Evolutionary conservation across 2,329 filamentous ascomycete species (phyloP).

Genomic region (Fusarium buxicola): DNA sequence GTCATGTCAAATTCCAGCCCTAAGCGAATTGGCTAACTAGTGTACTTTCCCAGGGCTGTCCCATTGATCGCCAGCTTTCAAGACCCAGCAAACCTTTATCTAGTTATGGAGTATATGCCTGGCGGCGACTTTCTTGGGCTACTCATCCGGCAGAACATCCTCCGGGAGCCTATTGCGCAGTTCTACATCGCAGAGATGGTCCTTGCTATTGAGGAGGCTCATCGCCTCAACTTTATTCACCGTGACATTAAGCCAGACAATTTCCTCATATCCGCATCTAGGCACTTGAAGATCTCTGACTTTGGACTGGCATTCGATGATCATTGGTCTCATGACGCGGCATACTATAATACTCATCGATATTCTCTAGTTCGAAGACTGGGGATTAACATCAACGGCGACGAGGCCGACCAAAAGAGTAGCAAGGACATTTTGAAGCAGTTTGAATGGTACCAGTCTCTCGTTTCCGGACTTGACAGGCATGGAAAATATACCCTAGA

Average conservation of each 20-base stretch:
- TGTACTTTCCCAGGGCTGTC: conserved; percentile 73
- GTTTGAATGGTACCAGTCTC: conserved; percentile 48
- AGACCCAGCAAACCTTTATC: conserved; percentile 83
- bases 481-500: conserved; percentile 49
- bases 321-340: conserved; percentile 91
- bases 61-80: conserved; percentile 91
- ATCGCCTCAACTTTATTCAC: conserved; percentile 90
- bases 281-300: conserved; percentile 95
- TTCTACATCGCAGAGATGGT: conserved; percentile 98
- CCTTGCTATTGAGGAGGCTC: conserved; percentile 90
- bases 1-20: background rate
- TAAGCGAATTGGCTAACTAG: background rate
- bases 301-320: conserved; percentile 96
- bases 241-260: conserved; percentile 98
- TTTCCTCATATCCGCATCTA: conserved; percentile 87
- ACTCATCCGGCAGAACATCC: conserved; percentile 84
- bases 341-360: conserved; percentile 86
- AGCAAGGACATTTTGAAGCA: conserved; percentile 52
- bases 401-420: conserved; percentile 75
- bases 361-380: conserved; percentile 83
- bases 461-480: conserved; percentile 48
- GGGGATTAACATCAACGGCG: conserved; percentile 78
- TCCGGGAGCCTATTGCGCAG: conserved; percentile 81
- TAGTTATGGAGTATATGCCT: conserved; percentile 99
- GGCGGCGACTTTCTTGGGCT: conserved; percentile 93